These are phyloP conservation scores for Eucalyptus fibrosa DNA, from an alignment of 345 rosid species.

Conservation along the genomic window DNA sequence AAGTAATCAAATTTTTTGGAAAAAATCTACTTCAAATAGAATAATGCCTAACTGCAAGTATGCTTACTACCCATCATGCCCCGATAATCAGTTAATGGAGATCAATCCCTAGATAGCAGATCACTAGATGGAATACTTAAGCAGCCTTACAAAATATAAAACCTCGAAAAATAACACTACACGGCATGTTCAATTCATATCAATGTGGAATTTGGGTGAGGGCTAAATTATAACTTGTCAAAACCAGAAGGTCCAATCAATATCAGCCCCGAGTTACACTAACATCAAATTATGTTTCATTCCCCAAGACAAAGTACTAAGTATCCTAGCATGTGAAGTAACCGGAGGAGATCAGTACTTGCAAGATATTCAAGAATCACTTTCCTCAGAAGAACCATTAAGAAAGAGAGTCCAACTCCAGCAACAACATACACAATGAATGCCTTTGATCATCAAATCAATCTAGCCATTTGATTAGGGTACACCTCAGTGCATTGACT, in stretches of 20 bases:
- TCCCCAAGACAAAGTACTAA: background rate
- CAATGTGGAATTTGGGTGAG: background rate
- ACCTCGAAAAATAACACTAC: background rate
- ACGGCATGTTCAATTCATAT: background rate
- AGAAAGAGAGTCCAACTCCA: background rate
- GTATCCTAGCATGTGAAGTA: background rate
- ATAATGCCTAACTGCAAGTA: background rate
- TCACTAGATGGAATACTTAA: background rate
- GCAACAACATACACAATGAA: background rate
- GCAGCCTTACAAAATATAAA: background rate
- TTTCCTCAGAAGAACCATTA: background rate
- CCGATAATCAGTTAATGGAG: background rate
- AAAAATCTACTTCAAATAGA: background rate
- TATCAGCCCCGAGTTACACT: background rate
- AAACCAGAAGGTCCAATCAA: background rate
- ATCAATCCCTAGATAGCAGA: background rate
- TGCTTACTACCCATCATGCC: background rate
- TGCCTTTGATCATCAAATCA: background rate
- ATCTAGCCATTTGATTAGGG: background rate
- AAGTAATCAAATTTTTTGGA: background rate
- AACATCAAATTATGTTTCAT: background rate
- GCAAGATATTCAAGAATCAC: background rate
- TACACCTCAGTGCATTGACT: background rate
- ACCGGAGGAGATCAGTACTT: background rate
- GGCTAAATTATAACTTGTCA: background rate